Percentiles rank a stretch among this genome's conserved stretches.
Evolutionary conservation across 1,139 yeast species (phyloP).

Genomic region (Protomyces lactucae-debilis): DNA sequence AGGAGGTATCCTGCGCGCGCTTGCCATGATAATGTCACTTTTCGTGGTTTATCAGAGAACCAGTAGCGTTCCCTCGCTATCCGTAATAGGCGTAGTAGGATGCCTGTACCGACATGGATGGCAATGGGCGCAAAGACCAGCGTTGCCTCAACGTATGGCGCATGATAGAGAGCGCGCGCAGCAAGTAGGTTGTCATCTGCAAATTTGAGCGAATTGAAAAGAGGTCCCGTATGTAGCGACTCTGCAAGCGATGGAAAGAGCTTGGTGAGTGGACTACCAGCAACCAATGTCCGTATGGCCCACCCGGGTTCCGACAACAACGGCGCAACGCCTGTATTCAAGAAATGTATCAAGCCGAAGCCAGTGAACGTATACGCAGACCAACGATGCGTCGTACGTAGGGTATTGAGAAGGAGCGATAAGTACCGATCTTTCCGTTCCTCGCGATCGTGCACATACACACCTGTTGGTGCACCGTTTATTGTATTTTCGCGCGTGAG

Average conservation of each 20-base stretch:
- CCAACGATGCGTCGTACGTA: slow-evolving; percentile 17
- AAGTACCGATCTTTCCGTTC: not conserved
- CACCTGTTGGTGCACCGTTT: not conserved
- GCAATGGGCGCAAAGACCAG: slow-evolving; percentile 16
- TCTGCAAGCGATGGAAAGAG: not conserved
- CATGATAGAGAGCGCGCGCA: slow-evolving; percentile 21
- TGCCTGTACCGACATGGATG: slow-evolving; percentile 6
- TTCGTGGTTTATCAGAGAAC: slow-evolving; percentile 13
- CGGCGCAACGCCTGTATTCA: slow-evolving; percentile 24
- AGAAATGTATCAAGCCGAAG: slow-evolving; percentile 14
- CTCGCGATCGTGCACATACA: not conserved
- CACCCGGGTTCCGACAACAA: slow-evolving; percentile 3
- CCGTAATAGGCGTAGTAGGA: slow-evolving; percentile 1
- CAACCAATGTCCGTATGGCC: not conserved
- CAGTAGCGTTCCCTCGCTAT: slow-evolving; percentile 12
- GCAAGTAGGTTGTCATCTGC: slow-evolving; percentile 22
- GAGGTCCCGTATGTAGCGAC: not conserved
- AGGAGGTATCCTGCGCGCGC: slow-evolving; percentile 13
- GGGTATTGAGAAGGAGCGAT: not conserved
- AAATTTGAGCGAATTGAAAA: slow-evolving; percentile 1
- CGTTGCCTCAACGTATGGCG: slow-evolving; percentile 11
- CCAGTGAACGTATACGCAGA: slow-evolving; percentile 21
- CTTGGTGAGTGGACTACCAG: not conserved
- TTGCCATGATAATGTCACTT: slow-evolving; percentile 9
- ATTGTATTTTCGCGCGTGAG: not conserved